phyloP scores from a whole-genome alignment of 805 yeast genomes.

The Monosporozyma solicola region DNA sequence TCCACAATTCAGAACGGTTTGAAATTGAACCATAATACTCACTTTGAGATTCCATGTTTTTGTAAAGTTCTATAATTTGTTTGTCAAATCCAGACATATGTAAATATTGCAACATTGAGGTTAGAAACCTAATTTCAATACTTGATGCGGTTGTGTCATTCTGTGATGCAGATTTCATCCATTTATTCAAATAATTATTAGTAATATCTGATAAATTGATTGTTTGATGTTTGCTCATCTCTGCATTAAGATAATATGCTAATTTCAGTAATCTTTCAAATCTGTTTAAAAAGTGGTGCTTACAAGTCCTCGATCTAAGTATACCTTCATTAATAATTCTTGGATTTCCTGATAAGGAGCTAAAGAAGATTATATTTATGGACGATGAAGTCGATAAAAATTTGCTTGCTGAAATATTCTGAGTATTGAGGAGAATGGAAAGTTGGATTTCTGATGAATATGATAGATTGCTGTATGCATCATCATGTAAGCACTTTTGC shows the following conservation, averaged over 20 bases:
- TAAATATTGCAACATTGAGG: conserved; percentile 18
- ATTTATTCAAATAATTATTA: conserved; percentile 24
- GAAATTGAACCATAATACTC: conserved; percentile 8
- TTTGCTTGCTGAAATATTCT: neutral
- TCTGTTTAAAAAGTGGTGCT: conserved; percentile 16
- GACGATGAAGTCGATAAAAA: neutral
- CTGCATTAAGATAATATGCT: conserved; percentile 28
- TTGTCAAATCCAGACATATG: conserved; percentile 22
- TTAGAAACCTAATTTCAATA: conserved; percentile 20
- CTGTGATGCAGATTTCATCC: conserved; percentile 15
- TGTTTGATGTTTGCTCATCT: conserved; percentile 27
- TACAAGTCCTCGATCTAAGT: neutral
- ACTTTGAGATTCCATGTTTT: conserved; percentile 2
- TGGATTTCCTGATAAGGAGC: neutral
- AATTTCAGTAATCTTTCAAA: conserved; percentile 29
- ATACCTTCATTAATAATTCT: neutral
- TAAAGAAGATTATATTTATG: neutral
- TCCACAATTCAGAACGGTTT: conserved; percentile 5
- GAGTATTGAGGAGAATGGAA: conserved; percentile 12
- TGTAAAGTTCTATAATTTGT: conserved; percentile 8
- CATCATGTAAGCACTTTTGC: neutral
- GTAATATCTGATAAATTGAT: conserved; percentile 27
- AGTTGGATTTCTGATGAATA: conserved; percentile 23
- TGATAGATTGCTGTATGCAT: conserved; percentile 1
- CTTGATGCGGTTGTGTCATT: conserved; percentile 7